Evolutionary conservation across 306 rosid genomes (phyloP), one percentile per base, ranked within the genome.

Genomic region (Cucumis sativus): DNA sequence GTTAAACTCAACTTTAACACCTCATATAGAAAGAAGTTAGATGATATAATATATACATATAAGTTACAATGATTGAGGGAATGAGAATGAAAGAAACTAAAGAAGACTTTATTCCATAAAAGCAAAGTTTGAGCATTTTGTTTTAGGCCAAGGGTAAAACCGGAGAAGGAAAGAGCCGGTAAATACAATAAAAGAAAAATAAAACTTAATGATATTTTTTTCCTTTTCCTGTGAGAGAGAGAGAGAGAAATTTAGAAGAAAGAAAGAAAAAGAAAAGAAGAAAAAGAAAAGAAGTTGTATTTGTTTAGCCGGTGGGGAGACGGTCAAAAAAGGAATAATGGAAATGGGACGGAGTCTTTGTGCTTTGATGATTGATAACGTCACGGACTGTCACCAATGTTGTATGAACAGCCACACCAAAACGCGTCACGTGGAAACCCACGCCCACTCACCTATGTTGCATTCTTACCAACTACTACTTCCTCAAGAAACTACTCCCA

Each of bases 301-400:
- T 14, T 49, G 28, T 65, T 8, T 39, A 17, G 15, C 58, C 57
- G 76, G 76, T 47, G 58, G 54, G 54, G 58, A 70, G 14, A 23
- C 76, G 76, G 76, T 70, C 76, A 70, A 47, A 70, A 70, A 47
- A 23, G 75, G 76, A 25, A 47, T 23, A 0, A 7, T 21, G 58
- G 4, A 70, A 70, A 13, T 70, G 8, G 0, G 59, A 70, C 76
- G 7, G 14, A 14, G 76, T 47, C 76, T 70, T 25, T 23, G 76
- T 70, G 41, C 76, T 70, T 45, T 70, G 1, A 33, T 33, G 5
- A 4, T 21, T 70, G 58, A 13, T 70, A 45, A 43, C 76, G 57
- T 70, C 76, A 70, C 76, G 7, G 40, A 25, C 76, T 70, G 76
- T 70, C 76, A 70, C 76, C 40, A 14, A 23, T 23, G 40, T 70